Percentiles rank a stretch among this genome's conserved stretches.
Conservation (phyloP, 257 asterid genomes). For the Leonotis leonurus region DNA sequence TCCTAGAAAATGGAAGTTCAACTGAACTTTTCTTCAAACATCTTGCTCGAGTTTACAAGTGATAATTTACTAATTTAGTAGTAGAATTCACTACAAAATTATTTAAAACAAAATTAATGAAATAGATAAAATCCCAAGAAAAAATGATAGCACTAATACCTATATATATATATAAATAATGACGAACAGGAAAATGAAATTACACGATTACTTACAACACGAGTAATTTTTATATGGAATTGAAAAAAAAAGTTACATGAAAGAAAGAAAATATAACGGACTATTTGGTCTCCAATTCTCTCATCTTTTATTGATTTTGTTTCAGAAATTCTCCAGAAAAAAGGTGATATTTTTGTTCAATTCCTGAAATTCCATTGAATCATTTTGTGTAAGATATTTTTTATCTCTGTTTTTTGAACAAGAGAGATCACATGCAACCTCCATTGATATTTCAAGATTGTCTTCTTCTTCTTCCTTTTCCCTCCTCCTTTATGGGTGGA, state of each 20-base stretch:
- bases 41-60: no score
- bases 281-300: slow-evolving; percentile 17
- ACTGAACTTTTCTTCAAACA: no score
- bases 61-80: no score
- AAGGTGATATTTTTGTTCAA: slow-evolving; percentile 12
- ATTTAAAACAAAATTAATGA: no score
- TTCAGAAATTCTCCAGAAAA: slow-evolving; percentile 2
- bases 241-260: not conserved
- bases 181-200: not conserved
- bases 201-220: not conserved
- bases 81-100: no score
- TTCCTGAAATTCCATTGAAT: not conserved
- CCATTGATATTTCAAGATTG: not conserved
- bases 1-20: no score
- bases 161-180: no score
- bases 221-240: not conserved
- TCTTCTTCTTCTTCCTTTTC: not conserved
- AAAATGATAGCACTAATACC: no score
- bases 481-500: not conserved
- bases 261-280: slow-evolving; percentile 21
- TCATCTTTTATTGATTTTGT: slow-evolving; percentile 15
- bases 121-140: no score
- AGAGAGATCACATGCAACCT: slow-evolving; percentile 14
- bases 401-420: slow-evolving; percentile 6
- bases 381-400: not conserved